Percentiles rank a stretch among this genome's conserved stretches.
Conservation (phyloP, 2,329 filamentous ascomycete species). For the Aspergillus pseudoterreus region DNA sequence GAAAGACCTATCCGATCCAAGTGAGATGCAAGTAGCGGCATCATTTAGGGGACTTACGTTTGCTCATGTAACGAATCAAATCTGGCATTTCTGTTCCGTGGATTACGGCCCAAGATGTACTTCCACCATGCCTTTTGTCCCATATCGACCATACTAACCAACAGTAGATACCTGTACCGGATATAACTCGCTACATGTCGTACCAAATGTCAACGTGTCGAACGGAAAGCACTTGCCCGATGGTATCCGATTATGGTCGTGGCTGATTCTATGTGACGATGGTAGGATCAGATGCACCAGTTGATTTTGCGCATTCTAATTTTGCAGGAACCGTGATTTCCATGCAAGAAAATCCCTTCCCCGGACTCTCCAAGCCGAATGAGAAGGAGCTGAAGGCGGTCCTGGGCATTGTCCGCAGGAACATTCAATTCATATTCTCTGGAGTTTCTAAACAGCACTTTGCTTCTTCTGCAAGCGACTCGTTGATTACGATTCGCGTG, state of each 20-base stretch:
- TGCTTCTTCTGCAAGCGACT: slow-evolving; percentile 44
- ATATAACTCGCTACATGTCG: slow-evolving; percentile 56
- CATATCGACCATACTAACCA: slow-evolving; percentile 17
- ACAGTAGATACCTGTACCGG: slow-evolving; percentile 63
- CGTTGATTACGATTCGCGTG: slow-evolving; percentile 48
- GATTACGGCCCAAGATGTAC: slow-evolving; percentile 65
- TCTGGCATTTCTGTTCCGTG: slow-evolving; percentile 73
- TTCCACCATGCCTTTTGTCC: slow-evolving; percentile 14
- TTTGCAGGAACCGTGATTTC: slow-evolving; percentile 62
- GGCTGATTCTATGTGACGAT: slow-evolving; percentile 66
- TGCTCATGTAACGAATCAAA: slow-evolving; percentile 61
- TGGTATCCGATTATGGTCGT: slow-evolving; percentile 63
- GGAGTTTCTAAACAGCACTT: slow-evolving; percentile 56
- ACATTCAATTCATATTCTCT: slow-evolving; percentile 58
- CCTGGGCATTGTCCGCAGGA: slow-evolving; percentile 47
- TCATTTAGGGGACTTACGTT: slow-evolving; percentile 44
- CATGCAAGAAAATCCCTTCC: slow-evolving; percentile 60
- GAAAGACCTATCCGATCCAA: slow-evolving; percentile 19
- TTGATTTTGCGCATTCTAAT: slow-evolving; percentile 4
- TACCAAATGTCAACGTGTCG: slow-evolving; percentile 45
- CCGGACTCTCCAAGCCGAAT: slow-evolving; percentile 40
- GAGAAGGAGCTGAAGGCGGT: slow-evolving; percentile 25
- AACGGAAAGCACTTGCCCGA: slow-evolving; percentile 39
- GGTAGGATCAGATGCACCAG: slow-evolving; percentile 35
- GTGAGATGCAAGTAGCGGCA: slow-evolving; percentile 18